Conservation (phyloP, 805 yeast species). For the Yamadazyma takamatsuzukensis region DNA sequence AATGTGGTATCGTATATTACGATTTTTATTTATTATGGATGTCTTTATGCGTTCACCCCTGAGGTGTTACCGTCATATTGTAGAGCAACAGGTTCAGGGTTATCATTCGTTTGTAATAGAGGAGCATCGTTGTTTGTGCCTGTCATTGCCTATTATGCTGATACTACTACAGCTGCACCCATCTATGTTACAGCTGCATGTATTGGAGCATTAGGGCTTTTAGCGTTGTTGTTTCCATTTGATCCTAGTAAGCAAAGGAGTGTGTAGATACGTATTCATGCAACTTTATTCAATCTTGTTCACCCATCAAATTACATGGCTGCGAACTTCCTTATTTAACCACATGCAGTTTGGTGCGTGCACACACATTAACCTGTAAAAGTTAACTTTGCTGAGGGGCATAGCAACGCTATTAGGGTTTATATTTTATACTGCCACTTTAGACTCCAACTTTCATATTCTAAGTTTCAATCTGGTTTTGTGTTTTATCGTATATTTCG, state of each 20-base stretch:
- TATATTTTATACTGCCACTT: too few relatives aligned
- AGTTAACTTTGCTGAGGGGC: too few relatives aligned
- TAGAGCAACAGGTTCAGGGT: conserved; percentile 35
- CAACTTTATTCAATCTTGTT: too few relatives aligned
- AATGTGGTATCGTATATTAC: conserved; percentile 50
- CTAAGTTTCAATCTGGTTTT: too few relatives aligned
- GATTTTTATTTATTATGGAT: conserved; percentile 30
- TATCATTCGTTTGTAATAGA: conserved; percentile 31
- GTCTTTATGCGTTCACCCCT: conserved; percentile 35
- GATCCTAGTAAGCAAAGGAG: conserved; percentile 29
- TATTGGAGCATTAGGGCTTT: conserved; percentile 29
- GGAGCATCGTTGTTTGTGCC: conserved; percentile 34
- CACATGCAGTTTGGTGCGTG: too few relatives aligned
- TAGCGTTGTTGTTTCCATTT: conserved; percentile 30
- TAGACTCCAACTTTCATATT: too few relatives aligned
- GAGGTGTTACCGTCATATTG: conserved; percentile 34
- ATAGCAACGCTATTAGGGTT: too few relatives aligned
- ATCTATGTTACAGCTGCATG: conserved; percentile 36
- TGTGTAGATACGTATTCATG: too few relatives aligned
- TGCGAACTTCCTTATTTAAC: too few relatives aligned
- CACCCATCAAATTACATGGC: too few relatives aligned
- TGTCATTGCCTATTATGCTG: conserved; percentile 32
- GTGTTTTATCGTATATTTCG: too few relatives aligned
- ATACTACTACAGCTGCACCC: conserved; percentile 26
- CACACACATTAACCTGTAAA: too few relatives aligned